Evolutionary conservation across 352 stramenopile species (phyloP).

Genomic region (Pythium apleroticum): DNA sequence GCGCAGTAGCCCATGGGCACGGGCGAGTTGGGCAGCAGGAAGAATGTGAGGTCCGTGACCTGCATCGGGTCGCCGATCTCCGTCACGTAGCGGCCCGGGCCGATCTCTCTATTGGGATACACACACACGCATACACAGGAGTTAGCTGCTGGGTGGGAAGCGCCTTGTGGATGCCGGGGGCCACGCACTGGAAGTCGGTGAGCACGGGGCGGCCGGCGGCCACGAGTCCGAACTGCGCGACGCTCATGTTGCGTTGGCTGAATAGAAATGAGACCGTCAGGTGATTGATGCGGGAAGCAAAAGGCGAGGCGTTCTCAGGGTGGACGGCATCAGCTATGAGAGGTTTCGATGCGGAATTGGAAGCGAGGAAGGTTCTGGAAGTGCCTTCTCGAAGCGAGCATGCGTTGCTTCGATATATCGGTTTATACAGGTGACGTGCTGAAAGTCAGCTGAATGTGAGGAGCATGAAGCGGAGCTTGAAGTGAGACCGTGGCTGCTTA

Average conservation of each 20-base stretch:
- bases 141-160: background rate
- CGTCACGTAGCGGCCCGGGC: constrained; percentile 32
- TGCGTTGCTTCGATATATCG: background rate
- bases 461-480: background rate
- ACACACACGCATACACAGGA: background rate
- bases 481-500: background rate
- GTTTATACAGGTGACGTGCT: constrained; percentile 3
- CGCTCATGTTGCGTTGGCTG: constrained; percentile 5
- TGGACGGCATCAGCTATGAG: constrained; percentile 7
- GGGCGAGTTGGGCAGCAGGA: constrained; percentile 42
- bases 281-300: background rate
- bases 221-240: constrained; percentile 45
- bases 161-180: background rate
- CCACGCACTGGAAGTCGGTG: constrained; percentile 37
- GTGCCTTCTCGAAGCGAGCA: constrained; percentile 1
- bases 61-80: constrained; percentile 38
- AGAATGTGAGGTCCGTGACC: constrained; percentile 52
- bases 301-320: background rate
- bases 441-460: background rate
- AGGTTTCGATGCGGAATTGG: background rate
- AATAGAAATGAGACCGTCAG: background rate
- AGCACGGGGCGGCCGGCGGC: constrained; percentile 43
- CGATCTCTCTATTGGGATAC: constrained; percentile 35
- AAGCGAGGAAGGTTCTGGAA: constrained; percentile 28
- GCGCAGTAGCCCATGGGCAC: constrained; percentile 37